phyloP scores from a whole-genome alignment of 169 alveolate genomes.

The Plasmodium blacklocki region DNA sequence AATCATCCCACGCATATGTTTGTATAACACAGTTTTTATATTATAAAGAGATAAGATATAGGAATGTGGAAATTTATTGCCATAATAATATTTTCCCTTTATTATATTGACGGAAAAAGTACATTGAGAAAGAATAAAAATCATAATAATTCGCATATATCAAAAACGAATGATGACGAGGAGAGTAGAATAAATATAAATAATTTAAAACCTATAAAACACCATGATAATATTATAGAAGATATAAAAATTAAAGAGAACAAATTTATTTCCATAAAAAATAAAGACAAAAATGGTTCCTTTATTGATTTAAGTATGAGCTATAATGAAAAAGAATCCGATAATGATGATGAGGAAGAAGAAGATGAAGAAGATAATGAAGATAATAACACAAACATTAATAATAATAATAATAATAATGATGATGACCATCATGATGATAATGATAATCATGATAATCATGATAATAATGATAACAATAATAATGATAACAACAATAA shows the following conservation, averaged over 20 bases:
- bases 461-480: background rate
- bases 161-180: background rate
- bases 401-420: background rate
- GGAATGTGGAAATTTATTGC: background rate
- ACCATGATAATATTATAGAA: background rate
- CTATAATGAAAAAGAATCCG: conserved; percentile 9
- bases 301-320: conserved; percentile 33
- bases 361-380: conserved; percentile 21
- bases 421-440: background rate
- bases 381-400: conserved; percentile 1
- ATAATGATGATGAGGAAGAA: conserved; percentile 35
- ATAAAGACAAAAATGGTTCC: conserved; percentile 25
- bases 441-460: background rate
- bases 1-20: background rate
- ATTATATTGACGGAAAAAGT: conserved; percentile 8
- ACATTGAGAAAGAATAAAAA: conserved; percentile 13
- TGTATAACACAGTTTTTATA: background rate
- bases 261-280: background rate
- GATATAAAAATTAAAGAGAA: background rate
- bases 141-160: background rate
- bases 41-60: conserved; percentile 6
- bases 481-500: background rate
- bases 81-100: conserved; percentile 14
- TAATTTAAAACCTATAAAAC: conserved; percentile 6
- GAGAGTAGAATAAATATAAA: background rate